phyloP scores from a whole-genome alignment of 768 basidiomycete genomes.

The Mycena galopus region DNA sequence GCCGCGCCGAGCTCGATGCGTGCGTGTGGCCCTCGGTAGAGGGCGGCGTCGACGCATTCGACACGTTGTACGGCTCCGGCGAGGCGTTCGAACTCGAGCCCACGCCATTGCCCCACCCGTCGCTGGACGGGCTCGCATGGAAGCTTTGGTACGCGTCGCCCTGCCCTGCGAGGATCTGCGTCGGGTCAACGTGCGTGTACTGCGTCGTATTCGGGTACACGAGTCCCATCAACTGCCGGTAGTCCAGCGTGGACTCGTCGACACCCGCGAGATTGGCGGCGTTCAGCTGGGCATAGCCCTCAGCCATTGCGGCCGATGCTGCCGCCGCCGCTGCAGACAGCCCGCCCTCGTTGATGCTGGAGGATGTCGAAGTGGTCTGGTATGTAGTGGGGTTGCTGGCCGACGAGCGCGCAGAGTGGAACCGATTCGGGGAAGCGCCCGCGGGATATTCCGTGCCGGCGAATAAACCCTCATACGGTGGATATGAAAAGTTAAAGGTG shows the following conservation, averaged over 20 bases:
- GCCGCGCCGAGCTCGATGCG: constrained; percentile 41
- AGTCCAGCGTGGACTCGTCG: constrained; percentile 73
- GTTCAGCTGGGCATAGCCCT: constrained; percentile 77
- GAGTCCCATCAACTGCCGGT: constrained; percentile 75
- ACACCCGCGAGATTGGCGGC: constrained; percentile 63
- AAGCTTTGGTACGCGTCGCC: constrained; percentile 60
- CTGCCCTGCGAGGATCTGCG: constrained; percentile 75
- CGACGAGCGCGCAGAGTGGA: constrained; percentile 41
- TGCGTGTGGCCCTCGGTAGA: constrained; percentile 62
- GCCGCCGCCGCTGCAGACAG: constrained; percentile 75
- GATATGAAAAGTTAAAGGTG: constrained; percentile 80
- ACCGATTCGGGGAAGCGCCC: constrained; percentile 30
- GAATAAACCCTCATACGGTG: constrained; percentile 75
- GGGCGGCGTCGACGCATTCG: constrained; percentile 81
- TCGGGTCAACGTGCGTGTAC: constrained; percentile 91
- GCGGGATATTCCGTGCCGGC: constrained; percentile 56
- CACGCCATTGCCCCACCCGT: constrained; percentile 81
- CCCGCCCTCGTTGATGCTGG: constrained; percentile 55
- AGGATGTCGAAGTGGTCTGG: constrained; percentile 46
- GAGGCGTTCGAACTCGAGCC: constrained; percentile 78
- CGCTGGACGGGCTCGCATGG: constrained; percentile 86
- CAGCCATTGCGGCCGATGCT: constrained; percentile 78
- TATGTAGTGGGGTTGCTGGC: constrained; percentile 36
- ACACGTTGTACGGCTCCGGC: constrained; percentile 79
- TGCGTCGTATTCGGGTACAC: constrained; percentile 70